These are phyloP conservation scores for Eruca vesicaria DNA, from an alignment of 441 rosid genomes.

Conservation along the genomic window DNA sequence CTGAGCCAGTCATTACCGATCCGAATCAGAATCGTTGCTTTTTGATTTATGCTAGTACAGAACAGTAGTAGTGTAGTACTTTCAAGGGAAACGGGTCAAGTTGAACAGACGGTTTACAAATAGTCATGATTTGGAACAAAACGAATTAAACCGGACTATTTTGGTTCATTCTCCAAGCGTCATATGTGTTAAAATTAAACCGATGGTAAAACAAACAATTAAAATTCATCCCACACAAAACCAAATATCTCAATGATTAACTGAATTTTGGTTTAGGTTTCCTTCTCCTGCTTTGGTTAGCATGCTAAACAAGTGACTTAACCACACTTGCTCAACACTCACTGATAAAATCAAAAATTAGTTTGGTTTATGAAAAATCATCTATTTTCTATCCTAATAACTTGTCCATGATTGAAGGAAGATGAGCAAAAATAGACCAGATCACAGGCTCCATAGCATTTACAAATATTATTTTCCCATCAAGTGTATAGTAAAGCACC, in stretches of 20 bases:
- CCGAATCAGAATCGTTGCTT: not conserved
- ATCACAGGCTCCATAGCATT: not conserved
- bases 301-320: not conserved
- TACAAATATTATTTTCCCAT: not conserved
- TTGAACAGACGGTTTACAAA: not conserved
- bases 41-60: not conserved
- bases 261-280: not conserved
- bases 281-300: not conserved
- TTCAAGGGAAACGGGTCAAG: not conserved
- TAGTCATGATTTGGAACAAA: not conserved
- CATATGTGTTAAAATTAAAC: not conserved
- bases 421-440: not conserved
- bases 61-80: not conserved
- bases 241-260: not conserved
- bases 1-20: constrained; percentile 29
- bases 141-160: not conserved
- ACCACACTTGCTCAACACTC: not conserved
- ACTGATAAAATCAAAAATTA: not conserved
- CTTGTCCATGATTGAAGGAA: not conserved
- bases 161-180: not conserved
- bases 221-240: not conserved
- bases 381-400: not conserved
- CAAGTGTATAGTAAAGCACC: not conserved
- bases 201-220: not conserved
- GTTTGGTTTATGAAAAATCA: not conserved